These are phyloP conservation scores for Decorospora gaudefroyi DNA, from an alignment of 2,329 filamentous ascomycete genomes.

Conservation along the genomic window DNA sequence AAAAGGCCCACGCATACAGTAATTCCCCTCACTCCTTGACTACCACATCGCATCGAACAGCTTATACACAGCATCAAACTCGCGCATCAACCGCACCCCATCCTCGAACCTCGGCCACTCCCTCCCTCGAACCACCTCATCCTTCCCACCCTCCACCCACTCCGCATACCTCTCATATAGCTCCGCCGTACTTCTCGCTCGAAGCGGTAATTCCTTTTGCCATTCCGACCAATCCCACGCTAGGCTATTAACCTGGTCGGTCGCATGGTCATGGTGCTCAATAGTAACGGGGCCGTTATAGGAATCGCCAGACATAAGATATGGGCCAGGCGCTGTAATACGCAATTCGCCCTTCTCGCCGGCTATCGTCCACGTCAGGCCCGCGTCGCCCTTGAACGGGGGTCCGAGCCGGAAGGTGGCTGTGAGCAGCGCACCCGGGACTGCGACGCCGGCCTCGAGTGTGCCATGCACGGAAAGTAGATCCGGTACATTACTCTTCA, in stretches of 20 bases:
- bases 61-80: neutral
- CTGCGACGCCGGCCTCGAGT: constrained; percentile 3
- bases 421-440: constrained; percentile 17
- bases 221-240: constrained; percentile 52
- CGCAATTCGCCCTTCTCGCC: constrained; percentile 25
- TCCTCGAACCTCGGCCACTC: neutral
- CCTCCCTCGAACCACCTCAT: neutral
- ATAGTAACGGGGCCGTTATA: constrained; percentile 29
- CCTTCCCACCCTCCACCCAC: constrained; percentile 15
- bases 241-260: constrained; percentile 35
- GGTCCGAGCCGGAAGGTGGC: constrained; percentile 18
- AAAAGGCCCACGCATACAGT: too few species aligned
- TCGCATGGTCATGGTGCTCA: constrained; percentile 31
- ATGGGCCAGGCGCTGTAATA: constrained; percentile 53
- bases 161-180: constrained; percentile 40
- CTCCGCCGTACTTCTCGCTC: constrained; percentile 28
- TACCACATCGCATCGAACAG: too few species aligned
- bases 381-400: neutral
- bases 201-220: constrained; percentile 35
- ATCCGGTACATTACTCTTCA: constrained; percentile 53
- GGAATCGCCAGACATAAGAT: constrained; percentile 17
- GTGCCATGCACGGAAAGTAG: constrained; percentile 49
- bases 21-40: neutral
- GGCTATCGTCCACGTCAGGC: constrained; percentile 8
- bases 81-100: neutral